Conservation (phyloP, 805 yeast species). For the Tetrapisispora nanseiensis region DNA sequence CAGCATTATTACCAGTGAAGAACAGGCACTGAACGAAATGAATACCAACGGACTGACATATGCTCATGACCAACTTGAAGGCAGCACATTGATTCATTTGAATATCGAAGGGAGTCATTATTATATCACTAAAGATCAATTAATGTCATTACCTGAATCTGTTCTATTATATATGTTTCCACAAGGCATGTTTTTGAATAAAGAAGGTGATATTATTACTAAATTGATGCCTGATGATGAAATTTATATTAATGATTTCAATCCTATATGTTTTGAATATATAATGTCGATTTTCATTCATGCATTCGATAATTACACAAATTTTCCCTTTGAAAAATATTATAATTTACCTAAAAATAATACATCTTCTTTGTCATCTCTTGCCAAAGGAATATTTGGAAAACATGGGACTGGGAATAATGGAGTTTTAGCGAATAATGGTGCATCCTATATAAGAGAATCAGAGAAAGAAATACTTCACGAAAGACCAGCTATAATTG, state of each 20-base stretch:
- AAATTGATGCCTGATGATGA: constrained; percentile 67
- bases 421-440: too few species aligned
- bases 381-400: constrained; percentile 6
- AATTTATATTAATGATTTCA: constrained; percentile 66
- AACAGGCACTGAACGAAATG: neutral
- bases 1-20: neutral
- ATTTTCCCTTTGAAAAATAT: constrained; percentile 5
- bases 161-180: constrained; percentile 80
- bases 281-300: constrained; percentile 58
- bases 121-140: constrained; percentile 71
- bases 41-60: neutral
- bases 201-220: constrained; percentile 60
- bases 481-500: constrained; percentile 78
- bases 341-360: neutral
- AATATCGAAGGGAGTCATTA: constrained; percentile 64
- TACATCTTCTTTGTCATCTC: neutral
- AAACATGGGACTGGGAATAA: too few species aligned
- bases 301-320: constrained; percentile 51
- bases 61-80: neutral
- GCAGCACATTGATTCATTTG: constrained; percentile 43
- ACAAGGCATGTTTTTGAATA: constrained; percentile 73
- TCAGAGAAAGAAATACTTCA: constrained; percentile 51
- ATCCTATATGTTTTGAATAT: constrained; percentile 75
- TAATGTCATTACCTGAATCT: constrained; percentile 83
- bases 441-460: constrained; percentile 2